Evolutionary conservation across 306 rosid genomes (phyloP), one percentile per base, ranked within the genome.

Genomic region (Acacia confusa): DNA sequence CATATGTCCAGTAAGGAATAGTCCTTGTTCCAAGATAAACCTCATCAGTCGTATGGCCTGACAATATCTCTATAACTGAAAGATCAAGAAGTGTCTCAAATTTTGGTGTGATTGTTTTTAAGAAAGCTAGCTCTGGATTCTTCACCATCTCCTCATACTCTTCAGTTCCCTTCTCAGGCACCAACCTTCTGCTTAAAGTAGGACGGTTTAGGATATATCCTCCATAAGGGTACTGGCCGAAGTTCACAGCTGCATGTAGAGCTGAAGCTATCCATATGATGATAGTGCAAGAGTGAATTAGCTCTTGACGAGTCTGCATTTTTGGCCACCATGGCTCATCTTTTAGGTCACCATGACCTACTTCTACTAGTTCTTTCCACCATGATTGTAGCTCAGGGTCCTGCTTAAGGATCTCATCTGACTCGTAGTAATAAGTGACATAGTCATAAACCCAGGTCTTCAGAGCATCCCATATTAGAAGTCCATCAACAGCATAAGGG

Each of bases 261-360:
- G 72, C 72, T 4, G 72, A 67, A 20, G 72, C 44, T 19, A n/a
- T 38, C 72, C 72, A 67, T 19, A 67, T 67, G 72, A 67, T 20
- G 4, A 67, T 67, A n/a, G 48, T 36, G 48, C 72, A 67, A 3
- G 17, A 36, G 1, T 67, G 9, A 20, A 67, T 38, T 3, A 67
- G 30, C 1, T 67, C 48, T 36, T 67, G 8, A 9, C 72, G 28
- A 20, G 72, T 67, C n/a, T 67, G 27, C 72, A 67, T 38, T 27
- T 67, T 67, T 9, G 48, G 48, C 72, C 72, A 67, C 48, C 72
- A 67, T 0, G 22, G 5, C 48, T 67, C n/a, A 6, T 38, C 48
- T 38, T 67, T 67, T 38, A 36, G 2, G 72, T 67, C 72, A 11
- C 8, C 72, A 36, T 67, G 72, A 20, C 72, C 72, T 2, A 67